Conservation (phyloP, 2,329 filamentous ascomycete species). For the Pyrenophora graminea region DNA sequence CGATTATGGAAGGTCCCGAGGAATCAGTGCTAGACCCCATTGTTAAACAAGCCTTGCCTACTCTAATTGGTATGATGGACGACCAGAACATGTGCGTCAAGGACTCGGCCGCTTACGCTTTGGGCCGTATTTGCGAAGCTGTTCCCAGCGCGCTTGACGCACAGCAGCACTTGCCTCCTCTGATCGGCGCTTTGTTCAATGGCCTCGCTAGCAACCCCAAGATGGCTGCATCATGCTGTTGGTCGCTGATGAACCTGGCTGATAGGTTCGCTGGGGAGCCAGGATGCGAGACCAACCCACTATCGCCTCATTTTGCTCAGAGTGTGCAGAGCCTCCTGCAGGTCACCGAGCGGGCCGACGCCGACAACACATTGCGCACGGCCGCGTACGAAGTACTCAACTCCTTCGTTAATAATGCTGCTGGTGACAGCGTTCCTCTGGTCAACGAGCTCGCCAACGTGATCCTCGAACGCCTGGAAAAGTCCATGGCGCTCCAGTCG, state of each 20-base stretch:
- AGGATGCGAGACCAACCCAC: slow-evolving; percentile 75
- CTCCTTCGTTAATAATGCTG: slow-evolving; percentile 88
- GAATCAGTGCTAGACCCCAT: slow-evolving; percentile 90
- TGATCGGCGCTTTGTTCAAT: slow-evolving; percentile 87
- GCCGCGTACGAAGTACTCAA: slow-evolving; percentile 97
- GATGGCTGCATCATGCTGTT: slow-evolving; percentile 98
- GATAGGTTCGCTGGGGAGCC: slow-evolving; percentile 91
- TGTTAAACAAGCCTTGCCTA: slow-evolving; percentile 90
- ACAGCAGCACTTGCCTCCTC: slow-evolving; percentile 75
- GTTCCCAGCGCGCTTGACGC: slow-evolving; percentile 92
- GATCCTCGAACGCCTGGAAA: slow-evolving; percentile 86
- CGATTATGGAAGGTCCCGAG: slow-evolving; percentile 98
- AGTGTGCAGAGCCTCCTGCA: slow-evolving; percentile 84
- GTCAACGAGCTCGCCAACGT: slow-evolving; percentile 84
- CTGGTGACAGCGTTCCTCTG: slow-evolving; percentile 78
- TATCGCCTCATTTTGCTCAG: slow-evolving; percentile 91
- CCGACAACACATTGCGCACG: slow-evolving; percentile 87
- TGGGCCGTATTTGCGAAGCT: slow-evolving; percentile 93
- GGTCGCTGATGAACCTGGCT: slow-evolving; percentile 97
- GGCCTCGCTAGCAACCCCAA: slow-evolving; percentile 89
- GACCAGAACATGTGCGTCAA: slow-evolving; percentile 87
- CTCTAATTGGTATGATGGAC: slow-evolving; percentile 90
- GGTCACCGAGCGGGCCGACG: slow-evolving; percentile 80
- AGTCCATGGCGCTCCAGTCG: slow-evolving; percentile 83
- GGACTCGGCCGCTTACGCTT: slow-evolving; percentile 93